phyloP scores from a whole-genome alignment of 108 stramenopile species.

The Nannochloropsis granulata region DNA sequence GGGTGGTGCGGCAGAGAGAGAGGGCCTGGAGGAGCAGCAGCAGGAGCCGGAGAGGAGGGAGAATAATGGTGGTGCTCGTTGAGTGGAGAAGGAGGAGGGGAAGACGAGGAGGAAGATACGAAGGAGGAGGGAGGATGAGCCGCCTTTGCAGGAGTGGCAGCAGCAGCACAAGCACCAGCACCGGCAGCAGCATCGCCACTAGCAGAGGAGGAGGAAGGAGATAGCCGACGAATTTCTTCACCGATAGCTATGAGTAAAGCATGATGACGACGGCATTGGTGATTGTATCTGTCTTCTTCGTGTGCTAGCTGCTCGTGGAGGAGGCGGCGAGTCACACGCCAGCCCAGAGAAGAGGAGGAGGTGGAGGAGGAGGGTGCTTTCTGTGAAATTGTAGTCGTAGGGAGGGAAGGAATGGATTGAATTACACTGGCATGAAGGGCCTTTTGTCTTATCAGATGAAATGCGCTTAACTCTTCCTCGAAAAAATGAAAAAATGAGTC shows the following conservation, averaged over 20 bases:
- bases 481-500: too few species aligned
- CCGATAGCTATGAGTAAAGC: neutral
- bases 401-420: neutral
- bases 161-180: too few species aligned
- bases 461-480: too few species aligned
- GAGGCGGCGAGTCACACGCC: neutral
- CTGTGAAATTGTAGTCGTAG: neutral
- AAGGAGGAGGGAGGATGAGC: too few species aligned
- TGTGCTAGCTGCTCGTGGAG: neutral
- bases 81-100: too few species aligned
- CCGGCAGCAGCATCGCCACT: too few species aligned
- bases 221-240: neutral
- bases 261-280: neutral
- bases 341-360: neutral
- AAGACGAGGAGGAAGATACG: too few species aligned
- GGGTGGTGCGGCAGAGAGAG: neutral
- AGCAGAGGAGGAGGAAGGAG: neutral
- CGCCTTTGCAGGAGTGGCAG: too few species aligned
- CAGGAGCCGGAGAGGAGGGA: neutral
- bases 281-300: neutral
- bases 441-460: too few species aligned
- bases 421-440: too few species aligned
- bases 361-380: neutral
- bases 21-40: neutral
- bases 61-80: too few species aligned